phyloP scores from a whole-genome alignment of 2,329 filamentous ascomycete species.

The Tolypocladium capitatum region DNA sequence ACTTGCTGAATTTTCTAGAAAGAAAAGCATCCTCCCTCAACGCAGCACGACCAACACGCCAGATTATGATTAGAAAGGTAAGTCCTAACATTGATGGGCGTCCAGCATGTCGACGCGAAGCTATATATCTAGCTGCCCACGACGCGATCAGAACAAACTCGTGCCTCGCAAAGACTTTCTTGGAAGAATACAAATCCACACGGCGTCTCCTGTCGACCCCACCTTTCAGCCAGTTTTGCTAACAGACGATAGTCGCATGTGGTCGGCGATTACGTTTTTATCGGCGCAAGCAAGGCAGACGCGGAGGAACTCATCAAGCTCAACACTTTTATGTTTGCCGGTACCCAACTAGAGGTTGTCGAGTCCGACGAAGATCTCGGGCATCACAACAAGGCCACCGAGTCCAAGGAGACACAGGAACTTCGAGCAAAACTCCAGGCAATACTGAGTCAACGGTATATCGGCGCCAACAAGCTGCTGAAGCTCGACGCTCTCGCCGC shows the following conservation, averaged over 20 bases:
- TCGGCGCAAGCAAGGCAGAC: conserved; percentile 52
- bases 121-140: not conserved
- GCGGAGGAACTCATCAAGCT: conserved; percentile 52
- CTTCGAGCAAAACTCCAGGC: conserved; percentile 55
- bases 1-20: conserved; percentile 56
- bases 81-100: conserved; percentile 31
- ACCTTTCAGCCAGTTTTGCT: conserved; percentile 15
- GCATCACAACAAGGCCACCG: conserved; percentile 23
- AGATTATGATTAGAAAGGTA: conserved; percentile 65
- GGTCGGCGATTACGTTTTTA: conserved; percentile 55
- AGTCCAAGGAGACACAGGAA: conserved; percentile 41
- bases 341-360: conserved; percentile 43
- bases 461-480: conserved; percentile 57
- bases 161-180: not conserved
- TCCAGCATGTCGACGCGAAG: conserved; percentile 3
- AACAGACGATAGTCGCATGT: conserved; percentile 57
- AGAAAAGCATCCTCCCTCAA: conserved; percentile 50
- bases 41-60: conserved; percentile 27
- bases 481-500: conserved; percentile 66
- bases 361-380: conserved; percentile 29
- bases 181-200: not conserved
- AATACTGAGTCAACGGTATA: conserved; percentile 65
- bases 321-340: conserved; percentile 57
- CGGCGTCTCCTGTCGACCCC: not conserved
- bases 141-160: not conserved